Evolutionary conservation across 2,329 filamentous ascomycete genomes (phyloP).

Genomic region (Onygenales sp.): DNA sequence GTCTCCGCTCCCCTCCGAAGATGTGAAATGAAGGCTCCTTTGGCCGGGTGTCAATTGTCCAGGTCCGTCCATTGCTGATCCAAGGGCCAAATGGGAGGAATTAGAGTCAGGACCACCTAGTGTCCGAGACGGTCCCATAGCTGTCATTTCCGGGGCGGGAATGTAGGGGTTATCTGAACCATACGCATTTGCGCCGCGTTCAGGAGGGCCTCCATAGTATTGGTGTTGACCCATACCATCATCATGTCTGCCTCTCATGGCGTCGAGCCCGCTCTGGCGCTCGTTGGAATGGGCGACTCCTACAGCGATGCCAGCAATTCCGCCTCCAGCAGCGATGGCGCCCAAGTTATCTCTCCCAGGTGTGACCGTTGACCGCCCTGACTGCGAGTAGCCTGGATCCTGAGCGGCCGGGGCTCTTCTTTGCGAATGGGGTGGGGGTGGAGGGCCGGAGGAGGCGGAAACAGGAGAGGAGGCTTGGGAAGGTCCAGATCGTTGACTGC

Average conservation of each 20-base stretch:
- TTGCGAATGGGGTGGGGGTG: conserved; percentile 8
- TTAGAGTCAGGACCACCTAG: conserved; percentile 30
- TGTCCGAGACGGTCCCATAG: conserved; percentile 6
- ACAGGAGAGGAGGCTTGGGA: conserved; percentile 2
- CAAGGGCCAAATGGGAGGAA: conserved; percentile 28
- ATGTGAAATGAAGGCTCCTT: conserved; percentile 25
- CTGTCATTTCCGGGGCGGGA: conserved; percentile 13
- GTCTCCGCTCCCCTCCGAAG: conserved; percentile 43
- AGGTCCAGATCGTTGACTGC: conserved; percentile 8
- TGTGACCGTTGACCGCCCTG: conserved; percentile 37
- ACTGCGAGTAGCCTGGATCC: conserved; percentile 18
- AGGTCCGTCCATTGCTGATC: conserved; percentile 22
- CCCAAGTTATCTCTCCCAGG: conserved; percentile 61
- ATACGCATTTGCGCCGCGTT: conserved; percentile 26
- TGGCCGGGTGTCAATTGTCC: conserved; percentile 25
- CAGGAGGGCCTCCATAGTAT: conserved; percentile 22
- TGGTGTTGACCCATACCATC: conserved; percentile 8
- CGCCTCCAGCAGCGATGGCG: conserved; percentile 43
- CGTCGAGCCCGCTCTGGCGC: conserved; percentile 56
- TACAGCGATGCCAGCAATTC: conserved; percentile 59
- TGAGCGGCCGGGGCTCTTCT: conserved; percentile 3
- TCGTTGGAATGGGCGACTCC: conserved; percentile 55
- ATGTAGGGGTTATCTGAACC: conserved; percentile 31
- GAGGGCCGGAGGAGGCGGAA: conserved; percentile 9
- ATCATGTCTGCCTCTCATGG: conserved; percentile 38